Base-by-base conservation (phyloP, 768 basidiomycete genomes). In the Asterophora lycoperdoides region DNA sequence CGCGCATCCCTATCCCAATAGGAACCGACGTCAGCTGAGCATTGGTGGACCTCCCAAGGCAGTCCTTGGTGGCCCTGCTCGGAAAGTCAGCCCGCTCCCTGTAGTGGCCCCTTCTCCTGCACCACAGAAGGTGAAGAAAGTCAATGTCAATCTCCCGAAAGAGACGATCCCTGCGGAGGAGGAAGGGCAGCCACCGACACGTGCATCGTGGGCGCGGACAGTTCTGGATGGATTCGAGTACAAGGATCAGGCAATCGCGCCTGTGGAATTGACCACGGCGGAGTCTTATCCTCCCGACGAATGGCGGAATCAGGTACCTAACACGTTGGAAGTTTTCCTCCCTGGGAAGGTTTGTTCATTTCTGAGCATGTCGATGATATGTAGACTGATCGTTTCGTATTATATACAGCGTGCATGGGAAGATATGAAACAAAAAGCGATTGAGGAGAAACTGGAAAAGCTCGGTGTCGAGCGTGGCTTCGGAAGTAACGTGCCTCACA, bases 41-140 rank as follows among this genome's bases (percentile, higher is more conserved):
- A 79, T 86, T 35, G 90, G 90, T 10, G 90, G 90, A 6, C 90
- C 90, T n/a, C 90, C 90, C 8, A 93, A 92, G 64, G 90, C 90
- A 1, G 77, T 81, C 0, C 68, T 93, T 2, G 90, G 90, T 14
- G 90, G 90, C 0, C 89, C 86, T 10, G 78, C 81, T 38, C 78
- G 86, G 38, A 92, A 87, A 67, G 74, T 82, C 43, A 86, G 83
- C 63, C 87, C 88, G 9, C 67, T 86, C 50, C 74, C 80, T 8
- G 49, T 62, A 8, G 61, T 64, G 9, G 60, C 62, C 11, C 63
- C 66, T 29, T 57, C 58, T 19, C 55, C 64, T 5, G 56, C 67
- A 1, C 66, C 73, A 23, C 61, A 57, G 44, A 89, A 87, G 66
- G 60, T 64, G 20, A 90, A 86, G 73, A 90, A 86, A 63, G 58